phyloP scores from a whole-genome alignment of 1,284 basidiomycete genomes.

The Mrakiaceae sp. region DNA sequence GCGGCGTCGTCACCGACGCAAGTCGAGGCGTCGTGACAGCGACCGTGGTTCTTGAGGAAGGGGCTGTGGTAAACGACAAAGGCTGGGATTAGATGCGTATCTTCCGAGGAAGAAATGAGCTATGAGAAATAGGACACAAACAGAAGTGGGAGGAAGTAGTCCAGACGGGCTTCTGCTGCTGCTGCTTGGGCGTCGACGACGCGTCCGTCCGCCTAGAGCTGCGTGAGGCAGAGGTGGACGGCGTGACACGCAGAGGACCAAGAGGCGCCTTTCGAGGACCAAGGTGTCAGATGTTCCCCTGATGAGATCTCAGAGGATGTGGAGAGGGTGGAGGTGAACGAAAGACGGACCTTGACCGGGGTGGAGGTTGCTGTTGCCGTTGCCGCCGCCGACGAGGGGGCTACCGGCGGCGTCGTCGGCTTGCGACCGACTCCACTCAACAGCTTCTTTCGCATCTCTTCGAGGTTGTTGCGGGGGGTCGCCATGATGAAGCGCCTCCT shows the following conservation, averaged over 20 bases:
- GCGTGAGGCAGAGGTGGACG: no score
- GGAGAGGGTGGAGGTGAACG: no score
- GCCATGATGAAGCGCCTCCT: background rate
- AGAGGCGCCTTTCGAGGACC: no score
- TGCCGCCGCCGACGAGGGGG: background rate
- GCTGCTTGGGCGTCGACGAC: no score
- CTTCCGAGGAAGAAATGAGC: background rate
- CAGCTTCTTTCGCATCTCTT: slow-evolving; percentile 10
- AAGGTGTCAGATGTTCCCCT: no score
- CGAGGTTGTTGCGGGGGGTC: slow-evolving; percentile 14
- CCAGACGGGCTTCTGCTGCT: no score
- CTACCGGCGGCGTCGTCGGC: background rate
- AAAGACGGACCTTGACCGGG: background rate
- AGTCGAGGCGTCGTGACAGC: no score
- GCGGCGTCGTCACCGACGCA: background rate
- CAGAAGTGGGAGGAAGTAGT: no score
- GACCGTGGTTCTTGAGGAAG: no score
- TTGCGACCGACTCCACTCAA: background rate
- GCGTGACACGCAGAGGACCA: no score
- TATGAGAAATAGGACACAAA: no score
- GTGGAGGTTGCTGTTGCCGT: background rate
- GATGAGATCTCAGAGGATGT: background rate
- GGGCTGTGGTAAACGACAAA: background rate
- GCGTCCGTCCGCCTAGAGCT: no score
- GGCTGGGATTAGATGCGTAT: background rate